Evolutionary conservation across 768 basidiomycete genomes (phyloP), one percentile per base, ranked within the genome.

Genomic region (Mycena amicta): DNA sequence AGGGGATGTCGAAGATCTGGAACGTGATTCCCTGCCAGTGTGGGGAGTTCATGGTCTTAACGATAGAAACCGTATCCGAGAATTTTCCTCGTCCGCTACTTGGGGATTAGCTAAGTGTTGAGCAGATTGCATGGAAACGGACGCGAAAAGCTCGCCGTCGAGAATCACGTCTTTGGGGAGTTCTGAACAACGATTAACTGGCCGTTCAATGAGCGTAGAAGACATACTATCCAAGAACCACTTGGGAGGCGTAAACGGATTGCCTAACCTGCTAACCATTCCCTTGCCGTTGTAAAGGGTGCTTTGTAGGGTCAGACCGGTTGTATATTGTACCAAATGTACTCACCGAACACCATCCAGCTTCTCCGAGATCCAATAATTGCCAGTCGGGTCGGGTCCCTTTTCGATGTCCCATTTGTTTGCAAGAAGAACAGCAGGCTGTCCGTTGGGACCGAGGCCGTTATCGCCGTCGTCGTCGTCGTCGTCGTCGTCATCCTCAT

Each of bases 351-450:
- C 83, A 55, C 84, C 84, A 68, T 86, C 84, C 50, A 86, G 65
- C 66, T 86, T 85, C 63, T 86, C 84, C 2, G 82, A 83, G 28
- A 84, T 78, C 82, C 82, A 84, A 82, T 83, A 86, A n/a, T n/a
- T n/a, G 1, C 83, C 83, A 16, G 77, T 76, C 1, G 83, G 83
- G 64, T 86, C 84, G 20, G 73, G 72, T 0, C 83, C 83, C 25
- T 63, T 80, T 15, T 82, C 81, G 2, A 83, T 56, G 52, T 85
- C 83, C 83, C 83, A 85, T 52, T 83, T 83, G 59, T 77, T 79
- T 0, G 84, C 84, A 1, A 86, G 71, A 52, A 86, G 70, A 2
- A 86, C 68, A 8, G 76, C 76, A 11, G 81, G 81, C 3, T 76
- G 69, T 11, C 62, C 65, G 62, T 80, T 80, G n/a, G 57, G 64